Percentiles rank a stretch among this genome's conserved stretches.
These are phyloP conservation scores for Coemansia interrupta DNA, from an alignment of 192 early-diverging fungal genomes.

Conservation along the genomic window DNA sequence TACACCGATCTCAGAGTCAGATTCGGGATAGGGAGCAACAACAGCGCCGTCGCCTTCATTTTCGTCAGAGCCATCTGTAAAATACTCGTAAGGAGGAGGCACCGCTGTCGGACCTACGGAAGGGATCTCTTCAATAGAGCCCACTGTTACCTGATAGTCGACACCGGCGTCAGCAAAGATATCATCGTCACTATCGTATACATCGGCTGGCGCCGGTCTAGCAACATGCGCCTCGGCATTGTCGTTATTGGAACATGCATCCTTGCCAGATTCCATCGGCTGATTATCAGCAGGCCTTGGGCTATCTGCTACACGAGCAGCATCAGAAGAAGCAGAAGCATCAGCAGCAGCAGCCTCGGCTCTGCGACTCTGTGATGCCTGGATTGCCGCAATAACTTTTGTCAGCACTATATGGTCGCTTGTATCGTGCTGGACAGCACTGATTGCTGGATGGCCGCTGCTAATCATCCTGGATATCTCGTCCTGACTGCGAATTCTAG, in stretches of 20 bases:
- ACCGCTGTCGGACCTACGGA: not conserved
- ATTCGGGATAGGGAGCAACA: not conserved
- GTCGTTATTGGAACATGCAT: not conserved
- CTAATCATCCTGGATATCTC: constrained; percentile 51
- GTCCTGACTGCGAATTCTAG: constrained; percentile 69
- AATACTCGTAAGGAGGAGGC: not conserved
- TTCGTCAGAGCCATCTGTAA: not conserved
- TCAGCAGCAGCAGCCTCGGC: not conserved
- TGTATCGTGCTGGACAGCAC: not conserved
- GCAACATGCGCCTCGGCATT: constrained; percentile 17
- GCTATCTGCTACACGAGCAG: too few species aligned
- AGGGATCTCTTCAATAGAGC: not conserved
- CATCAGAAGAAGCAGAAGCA: too few species aligned
- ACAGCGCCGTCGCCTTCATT: not conserved
- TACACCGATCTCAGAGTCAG: not conserved
- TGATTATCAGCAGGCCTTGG: not conserved
- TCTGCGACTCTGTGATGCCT: constrained; percentile 26
- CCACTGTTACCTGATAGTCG: constrained; percentile 60
- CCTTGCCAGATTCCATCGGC: not conserved
- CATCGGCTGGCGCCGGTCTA: constrained; percentile 1
- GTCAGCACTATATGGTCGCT: constrained; percentile 20
- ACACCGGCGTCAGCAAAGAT: constrained; percentile 86
- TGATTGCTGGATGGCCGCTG: not conserved
- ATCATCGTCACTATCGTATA: constrained; percentile 53
- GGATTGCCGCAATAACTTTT: constrained; percentile 46